Evolutionary conservation across 2,329 filamentous ascomycete species (phyloP), one percentile per base, ranked within the genome.

Genomic region (Pseudogymnoascus sp.): DNA sequence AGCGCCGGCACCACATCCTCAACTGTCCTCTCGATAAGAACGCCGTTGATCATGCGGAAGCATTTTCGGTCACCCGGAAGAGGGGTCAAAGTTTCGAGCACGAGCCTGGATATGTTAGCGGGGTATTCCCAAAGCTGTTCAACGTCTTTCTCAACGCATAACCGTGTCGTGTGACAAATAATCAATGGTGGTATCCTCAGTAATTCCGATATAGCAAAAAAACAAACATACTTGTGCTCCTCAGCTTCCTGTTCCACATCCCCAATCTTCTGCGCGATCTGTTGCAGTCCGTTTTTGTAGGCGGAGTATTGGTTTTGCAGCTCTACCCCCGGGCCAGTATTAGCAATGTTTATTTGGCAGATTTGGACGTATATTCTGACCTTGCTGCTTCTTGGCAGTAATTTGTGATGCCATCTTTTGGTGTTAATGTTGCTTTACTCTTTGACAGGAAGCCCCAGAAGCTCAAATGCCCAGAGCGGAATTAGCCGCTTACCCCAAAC

Each of bases 31-130:
- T 99, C 94, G 60, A 96, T 90, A 62, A 99, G 79, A 22, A 97
- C 92, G 50, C 94, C 94, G 74, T 99, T 97, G 74, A 99, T 95
- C 84, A 99, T 91, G 68, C 94, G 92, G 77, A 97, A 99, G 77
- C 93, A 97, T 78, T 97, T 99, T 70, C 94, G 89, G 67, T 96
- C 89, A 65, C 81, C 82, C 1, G 90, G 81, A 22, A 97, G 82
- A 50, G 92, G 92, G 63, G 88, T 83, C 65, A 99, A 78, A 3
- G 93, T 97, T 72, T 97, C 93, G 59, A 97, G 83, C 34, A 99
- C 94, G 66, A 97, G 89, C 75, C 94, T 97, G 67, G 65, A 54
- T 14, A 54, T 54, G 28, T 54, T 54, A 54, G 47, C 28, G 47
- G 28, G 47, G 47, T 54, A 54, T 6, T 32, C 22, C 16, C 9